Evolutionary conservation across 345 rosid genomes (phyloP).

Genomic region (Combretum micranthum): DNA sequence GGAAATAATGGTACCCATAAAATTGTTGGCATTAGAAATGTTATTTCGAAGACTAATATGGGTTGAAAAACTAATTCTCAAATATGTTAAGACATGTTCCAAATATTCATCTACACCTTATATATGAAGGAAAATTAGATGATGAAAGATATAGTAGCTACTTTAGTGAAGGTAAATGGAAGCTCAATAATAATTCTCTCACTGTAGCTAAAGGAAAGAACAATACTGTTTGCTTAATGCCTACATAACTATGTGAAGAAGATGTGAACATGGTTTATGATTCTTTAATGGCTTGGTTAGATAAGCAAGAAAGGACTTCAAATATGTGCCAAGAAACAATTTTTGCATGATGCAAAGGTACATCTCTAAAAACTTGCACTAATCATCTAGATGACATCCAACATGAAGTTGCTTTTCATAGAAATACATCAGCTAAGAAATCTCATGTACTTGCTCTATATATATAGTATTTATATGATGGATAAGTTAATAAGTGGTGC

Average conservation of each 20-base stretch:
- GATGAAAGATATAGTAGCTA: background rate
- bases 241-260: background rate
- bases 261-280: background rate
- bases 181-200: conserved; percentile 1
- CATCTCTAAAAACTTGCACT: background rate
- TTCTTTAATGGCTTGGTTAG: background rate
- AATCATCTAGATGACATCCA: background rate
- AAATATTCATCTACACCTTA: too few relatives aligned
- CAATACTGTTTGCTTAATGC: background rate
- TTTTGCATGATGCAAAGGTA: too few relatives aligned
- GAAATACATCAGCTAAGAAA: background rate
- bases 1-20: background rate
- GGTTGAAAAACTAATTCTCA: background rate
- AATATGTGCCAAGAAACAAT: background rate
- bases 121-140: too few relatives aligned
- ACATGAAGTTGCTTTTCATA: background rate
- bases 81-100: too few relatives aligned
- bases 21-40: background rate
- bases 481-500: too few relatives aligned
- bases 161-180: background rate
- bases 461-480: too few relatives aligned
- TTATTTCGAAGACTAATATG: background rate
- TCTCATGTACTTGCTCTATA: too few relatives aligned
- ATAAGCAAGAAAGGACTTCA: background rate
- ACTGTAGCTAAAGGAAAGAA: too few relatives aligned